Evolutionary conservation across 1,284 basidiomycete genomes (phyloP), one percentile per base, ranked within the genome.

Genomic region (Ustilago bromivora): DNA sequence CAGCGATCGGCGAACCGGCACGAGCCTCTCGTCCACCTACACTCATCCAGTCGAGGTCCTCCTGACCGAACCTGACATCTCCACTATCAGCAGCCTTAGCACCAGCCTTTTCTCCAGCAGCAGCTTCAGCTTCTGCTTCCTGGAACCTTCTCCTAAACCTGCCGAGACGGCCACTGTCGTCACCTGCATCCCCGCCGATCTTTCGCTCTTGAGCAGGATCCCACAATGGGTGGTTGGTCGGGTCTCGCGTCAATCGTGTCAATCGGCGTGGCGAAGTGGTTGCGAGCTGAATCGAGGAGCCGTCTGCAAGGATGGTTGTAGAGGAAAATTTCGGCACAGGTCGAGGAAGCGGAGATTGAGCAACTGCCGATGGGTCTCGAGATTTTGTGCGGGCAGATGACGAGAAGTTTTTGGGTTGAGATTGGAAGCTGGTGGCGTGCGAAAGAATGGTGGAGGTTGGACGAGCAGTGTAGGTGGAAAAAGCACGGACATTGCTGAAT

Each of bases 141-240:
- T 77, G 80, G 72, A 85, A 85, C 51, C 82, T 71, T 47, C 78
- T 81, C 32, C 82, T 65, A 79, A 85, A 85, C 12, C 84, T 66
- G 10, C 82, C 82, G 3, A 85, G 77, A 32, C 84, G 76, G 13
- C 84, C 84, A 59, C 77, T 79, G 73, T 85, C 83, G 58, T 84
- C 84, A 12, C 71, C 78, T 9, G 72, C 78, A 46, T 80, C 82
- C 7, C 67, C 82, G 19, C 82, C 82, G 4, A 74, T 57, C 60
- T 75, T 71, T 17, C 77, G 58, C 43, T 79, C 74, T 59, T 75
- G 78, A 36, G 67, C 61, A 2, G 82, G 84, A 73, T 85, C 85
- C 84, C 84, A 85, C 56, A 85, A 76, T 32, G 84, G 83, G 66
- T 85, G 83, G 72, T 85, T 85, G 38, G 82, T 84, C 13, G 76